Conservation (phyloP, 2,329 filamentous ascomycete species). For the Colletotrichum spaethianum region DNA sequence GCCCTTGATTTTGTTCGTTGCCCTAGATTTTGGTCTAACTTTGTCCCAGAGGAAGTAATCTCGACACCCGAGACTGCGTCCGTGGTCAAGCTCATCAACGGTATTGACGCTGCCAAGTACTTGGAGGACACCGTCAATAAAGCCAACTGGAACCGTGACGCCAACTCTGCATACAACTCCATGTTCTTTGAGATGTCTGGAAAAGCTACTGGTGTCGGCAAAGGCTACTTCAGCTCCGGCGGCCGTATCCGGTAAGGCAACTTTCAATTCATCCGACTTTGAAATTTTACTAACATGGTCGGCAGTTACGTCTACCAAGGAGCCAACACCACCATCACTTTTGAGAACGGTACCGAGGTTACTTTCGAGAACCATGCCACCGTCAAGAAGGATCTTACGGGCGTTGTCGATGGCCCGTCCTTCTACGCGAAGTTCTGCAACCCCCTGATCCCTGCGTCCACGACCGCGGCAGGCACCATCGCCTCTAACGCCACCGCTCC, state of each 20-base stretch:
- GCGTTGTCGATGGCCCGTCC: slow-evolving; percentile 50
- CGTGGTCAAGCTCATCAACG: slow-evolving; percentile 48
- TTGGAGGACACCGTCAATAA: slow-evolving; percentile 43
- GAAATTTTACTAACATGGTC: neutral
- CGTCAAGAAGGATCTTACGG: slow-evolving; percentile 48
- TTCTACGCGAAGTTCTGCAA: slow-evolving; percentile 54
- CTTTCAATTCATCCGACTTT: no score
- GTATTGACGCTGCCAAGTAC: slow-evolving; percentile 44
- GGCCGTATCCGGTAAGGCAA: slow-evolving; percentile 45
- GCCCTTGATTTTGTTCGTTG: neutral
- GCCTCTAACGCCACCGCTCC: neutral
- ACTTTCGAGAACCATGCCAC: slow-evolving; percentile 50
- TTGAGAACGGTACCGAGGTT: slow-evolving; percentile 52
- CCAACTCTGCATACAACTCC: slow-evolving; percentile 54
- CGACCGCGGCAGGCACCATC: slow-evolving; percentile 17
- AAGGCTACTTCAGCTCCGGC: slow-evolving; percentile 50
- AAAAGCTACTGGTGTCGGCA: slow-evolving; percentile 36
- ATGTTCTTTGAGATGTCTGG: slow-evolving; percentile 52
- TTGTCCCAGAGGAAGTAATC: slow-evolving; percentile 48
- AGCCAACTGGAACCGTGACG: slow-evolving; percentile 45
- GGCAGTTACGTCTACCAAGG: slow-evolving; percentile 47
- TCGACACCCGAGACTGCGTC: slow-evolving; percentile 46
- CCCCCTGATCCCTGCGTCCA: slow-evolving; percentile 23
- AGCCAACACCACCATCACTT: slow-evolving; percentile 53
- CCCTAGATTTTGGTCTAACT: neutral